Evolutionary conservation across 139 green algal species (phyloP).

Genomic region (Chlorella ohadii): DNA sequence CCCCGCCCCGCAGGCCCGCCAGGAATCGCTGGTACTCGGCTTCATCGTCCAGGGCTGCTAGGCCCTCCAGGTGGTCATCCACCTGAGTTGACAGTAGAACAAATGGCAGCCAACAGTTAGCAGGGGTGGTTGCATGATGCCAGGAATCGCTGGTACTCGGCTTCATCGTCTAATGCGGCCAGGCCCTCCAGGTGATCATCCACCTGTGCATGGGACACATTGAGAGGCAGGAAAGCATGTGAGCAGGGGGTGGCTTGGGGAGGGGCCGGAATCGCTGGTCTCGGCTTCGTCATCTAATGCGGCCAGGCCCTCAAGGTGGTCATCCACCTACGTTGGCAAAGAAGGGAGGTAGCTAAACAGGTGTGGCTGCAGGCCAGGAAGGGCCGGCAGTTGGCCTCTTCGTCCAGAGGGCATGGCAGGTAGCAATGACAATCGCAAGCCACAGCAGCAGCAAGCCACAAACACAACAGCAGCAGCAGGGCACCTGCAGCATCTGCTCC

Average conservation of each 20-base stretch:
- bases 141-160: conserved; percentile 47
- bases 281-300: conserved; percentile 29
- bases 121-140: too few species aligned
- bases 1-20: background rate
- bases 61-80: conserved; percentile 10
- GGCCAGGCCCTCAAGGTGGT: conserved; percentile 3
- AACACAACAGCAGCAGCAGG: background rate
- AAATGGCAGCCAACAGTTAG: too few species aligned
- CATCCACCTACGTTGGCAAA: conserved; percentile 32
- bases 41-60: conserved; percentile 15
- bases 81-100: too few species aligned
- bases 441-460: too few species aligned
- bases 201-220: too few species aligned
- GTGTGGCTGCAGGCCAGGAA: too few species aligned
- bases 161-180: conserved; percentile 15
- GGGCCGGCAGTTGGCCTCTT: conserved; percentile 38
- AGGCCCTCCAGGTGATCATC: conserved; percentile 19
- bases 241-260: too few species aligned
- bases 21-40: conserved; percentile 49
- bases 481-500: conserved; percentile 44
- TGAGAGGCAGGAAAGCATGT: too few species aligned
- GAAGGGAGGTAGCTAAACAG: too few species aligned
- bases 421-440: too few species aligned
- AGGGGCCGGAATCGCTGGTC: conserved; percentile 42
- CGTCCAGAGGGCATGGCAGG: conserved; percentile 17